Percentiles rank a stretch among this genome's conserved stretches.
Conservation (phyloP, 768 basidiomycete species). For the Suillus americanus region DNA sequence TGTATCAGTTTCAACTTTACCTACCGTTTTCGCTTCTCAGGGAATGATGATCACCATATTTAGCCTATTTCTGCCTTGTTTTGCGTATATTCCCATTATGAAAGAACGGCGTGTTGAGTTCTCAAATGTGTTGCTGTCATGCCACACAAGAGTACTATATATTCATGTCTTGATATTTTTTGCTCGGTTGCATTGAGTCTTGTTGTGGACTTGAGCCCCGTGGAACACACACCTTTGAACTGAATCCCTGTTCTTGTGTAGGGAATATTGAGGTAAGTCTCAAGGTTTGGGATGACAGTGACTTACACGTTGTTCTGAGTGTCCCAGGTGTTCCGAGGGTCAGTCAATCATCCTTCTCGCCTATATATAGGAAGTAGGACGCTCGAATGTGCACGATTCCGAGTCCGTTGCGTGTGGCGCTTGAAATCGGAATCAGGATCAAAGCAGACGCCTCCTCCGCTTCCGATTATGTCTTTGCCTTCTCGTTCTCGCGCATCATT, state of each 20-base stretch:
- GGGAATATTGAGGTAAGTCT: neutral
- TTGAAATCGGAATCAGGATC: slow-evolving; percentile 12
- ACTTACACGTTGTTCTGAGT: neutral
- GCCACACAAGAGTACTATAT: neutral
- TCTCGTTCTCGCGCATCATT: no score
- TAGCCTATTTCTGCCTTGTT: neutral
- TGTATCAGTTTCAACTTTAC: neutral
- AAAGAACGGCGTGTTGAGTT: neutral
- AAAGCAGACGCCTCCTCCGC: neutral
- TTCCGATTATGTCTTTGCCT: slow-evolving; percentile 5
- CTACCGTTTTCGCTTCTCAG: neutral
- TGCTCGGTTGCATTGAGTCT: neutral
- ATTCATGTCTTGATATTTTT: neutral
- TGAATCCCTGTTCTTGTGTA: neutral
- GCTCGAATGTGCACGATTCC: slow-evolving; percentile 16
- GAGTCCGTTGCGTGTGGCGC: slow-evolving; percentile 34
- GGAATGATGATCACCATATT: neutral
- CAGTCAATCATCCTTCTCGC: neutral
- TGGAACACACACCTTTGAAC: neutral
- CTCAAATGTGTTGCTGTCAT: neutral
- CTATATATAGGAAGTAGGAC: neutral
- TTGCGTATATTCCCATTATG: neutral
- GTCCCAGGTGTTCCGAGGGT: neutral
- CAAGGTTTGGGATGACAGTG: neutral
- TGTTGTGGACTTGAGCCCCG: neutral